Conservation (phyloP, 2,329 filamentous ascomycete species). For the Claviceps pazoutovae region DNA sequence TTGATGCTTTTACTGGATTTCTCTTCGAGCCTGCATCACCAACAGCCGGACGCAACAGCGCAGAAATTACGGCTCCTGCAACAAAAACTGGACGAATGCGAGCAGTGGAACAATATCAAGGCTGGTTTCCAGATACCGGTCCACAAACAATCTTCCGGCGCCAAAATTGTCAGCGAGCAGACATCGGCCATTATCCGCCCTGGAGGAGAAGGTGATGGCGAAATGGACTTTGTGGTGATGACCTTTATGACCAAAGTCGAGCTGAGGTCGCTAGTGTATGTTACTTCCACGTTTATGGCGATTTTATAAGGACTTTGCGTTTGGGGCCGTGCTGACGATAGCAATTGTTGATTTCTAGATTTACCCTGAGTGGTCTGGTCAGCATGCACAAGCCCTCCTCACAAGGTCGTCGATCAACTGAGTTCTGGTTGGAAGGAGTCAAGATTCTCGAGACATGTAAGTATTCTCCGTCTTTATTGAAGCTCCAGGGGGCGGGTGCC, state of each 20-base stretch:
- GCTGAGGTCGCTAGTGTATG: constrained; percentile 40
- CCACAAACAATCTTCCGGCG: constrained; percentile 32
- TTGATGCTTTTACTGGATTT: constrained; percentile 56
- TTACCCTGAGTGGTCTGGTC: constrained; percentile 40
- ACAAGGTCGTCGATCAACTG: constrained; percentile 20
- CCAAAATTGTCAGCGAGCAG: constrained; percentile 40
- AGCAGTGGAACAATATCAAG: constrained; percentile 33
- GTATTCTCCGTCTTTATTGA: constrained; percentile 4
- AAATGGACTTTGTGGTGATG: constrained; percentile 42
- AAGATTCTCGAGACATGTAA: constrained; percentile 35
- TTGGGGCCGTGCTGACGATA: constrained; percentile 7
- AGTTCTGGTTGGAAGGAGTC: constrained; percentile 29
- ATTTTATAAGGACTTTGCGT: neutral
- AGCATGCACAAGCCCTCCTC: constrained; percentile 24
- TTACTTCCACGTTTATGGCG: neutral
- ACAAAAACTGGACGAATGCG: constrained; percentile 42
- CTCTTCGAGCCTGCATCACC: constrained; percentile 52
- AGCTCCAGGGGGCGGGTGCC: too few species aligned
- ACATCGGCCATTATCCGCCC: constrained; percentile 37
- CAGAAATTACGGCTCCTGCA: constrained; percentile 52
- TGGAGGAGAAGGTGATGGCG: constrained; percentile 28
- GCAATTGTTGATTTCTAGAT: constrained; percentile 20
- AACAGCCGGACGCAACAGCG: constrained; percentile 39
- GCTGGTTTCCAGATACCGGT: constrained; percentile 42
- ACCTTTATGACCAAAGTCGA: constrained; percentile 48